Base-by-base conservation (phyloP, 345 rosid genomes). In the Rhodamnia rubescens region DNA sequence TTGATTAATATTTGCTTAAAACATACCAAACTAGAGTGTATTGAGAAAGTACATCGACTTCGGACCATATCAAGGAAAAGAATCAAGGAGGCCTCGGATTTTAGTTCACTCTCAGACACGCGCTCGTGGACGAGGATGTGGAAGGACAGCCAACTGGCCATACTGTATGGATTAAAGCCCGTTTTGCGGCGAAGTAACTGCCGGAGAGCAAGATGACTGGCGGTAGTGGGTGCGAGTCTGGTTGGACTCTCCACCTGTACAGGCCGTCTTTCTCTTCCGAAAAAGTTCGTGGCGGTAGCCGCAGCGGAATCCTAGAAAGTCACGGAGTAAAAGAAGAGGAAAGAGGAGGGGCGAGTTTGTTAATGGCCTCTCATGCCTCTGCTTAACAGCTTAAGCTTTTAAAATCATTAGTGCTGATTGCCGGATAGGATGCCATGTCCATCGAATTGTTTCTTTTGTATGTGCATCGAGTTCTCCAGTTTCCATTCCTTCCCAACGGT, bases 161-260 rank as follows among this genome's bases (percentile, higher is more conserved):
- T 64, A 84, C 42, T 61, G 85, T 47, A 47, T 84, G 18, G 78
- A 69, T 69, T 22, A 22, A 22, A 55, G 12, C n/a, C 82, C 26
- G 11, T 78, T 49, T 32, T 78, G 44, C 16, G 24, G 13, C 59
- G n/a, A 82, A 52, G 24, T 82, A 15, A 82, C 24, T 32, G 14
- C 14, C 12, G 11, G 47, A 49, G 80, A n/a, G 64, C 51, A 61
- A 61, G 32, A 22, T 84, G 55, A 51, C 50, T 42, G 22, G 84
- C 26, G 53, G 84, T n/a, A 87, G 84, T 54, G 88, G 88, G 56
- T 81, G 74, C 53, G 88, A 87, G 44, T 87, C 86, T 11, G 88
- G 88, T 42, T 87, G 86, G 88, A 87, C 88, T 83, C 64, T n/a
- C 26, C 84, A 87, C 86, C 49, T 87, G 85, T 42, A 50, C 55